Percentiles rank a stretch among this genome's conserved stretches.
phyloP scores from a whole-genome alignment of 345 rosid species.

The Bruguiera gymnorhiza region DNA sequence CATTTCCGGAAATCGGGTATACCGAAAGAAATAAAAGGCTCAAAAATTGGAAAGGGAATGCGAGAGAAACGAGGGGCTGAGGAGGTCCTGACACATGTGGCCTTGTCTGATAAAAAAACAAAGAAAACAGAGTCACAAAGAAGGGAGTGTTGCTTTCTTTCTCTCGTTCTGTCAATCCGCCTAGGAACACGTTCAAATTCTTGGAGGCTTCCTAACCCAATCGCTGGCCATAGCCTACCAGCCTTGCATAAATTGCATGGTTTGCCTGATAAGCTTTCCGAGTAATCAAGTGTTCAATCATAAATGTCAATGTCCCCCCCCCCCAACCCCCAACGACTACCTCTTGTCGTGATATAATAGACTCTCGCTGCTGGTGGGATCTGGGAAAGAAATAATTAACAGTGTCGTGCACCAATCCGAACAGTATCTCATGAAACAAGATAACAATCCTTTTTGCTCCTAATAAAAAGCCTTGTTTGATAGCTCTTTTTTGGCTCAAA shows the following conservation, averaged over 20 bases:
- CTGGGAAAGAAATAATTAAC: neutral
- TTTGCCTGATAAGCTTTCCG: conserved; percentile 34
- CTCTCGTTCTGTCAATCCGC: neutral
- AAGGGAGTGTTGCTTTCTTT: conserved; percentile 25
- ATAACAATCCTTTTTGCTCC: too few species aligned
- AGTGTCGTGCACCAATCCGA: too few species aligned
- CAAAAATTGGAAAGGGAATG: conserved; percentile 11
- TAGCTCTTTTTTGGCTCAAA: too few species aligned
- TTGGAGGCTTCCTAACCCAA: conserved; percentile 14
- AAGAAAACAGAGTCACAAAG: conserved; percentile 3
- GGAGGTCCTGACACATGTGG: conserved; percentile 89
- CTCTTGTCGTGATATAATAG: conserved; percentile 13
- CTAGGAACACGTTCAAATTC: conserved; percentile 9
- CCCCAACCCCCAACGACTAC: neutral
- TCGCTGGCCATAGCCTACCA: conserved; percentile 1
- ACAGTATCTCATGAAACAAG: too few species aligned
- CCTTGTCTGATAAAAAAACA: conserved; percentile 82
- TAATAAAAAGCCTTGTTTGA: too few species aligned
- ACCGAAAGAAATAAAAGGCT: neutral
- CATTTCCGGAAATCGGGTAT: conserved; percentile 36
- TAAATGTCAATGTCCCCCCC: conserved; percentile 18
- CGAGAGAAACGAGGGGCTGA: conserved; percentile 31
- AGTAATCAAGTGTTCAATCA: conserved; percentile 31
- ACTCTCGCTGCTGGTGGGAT: neutral
- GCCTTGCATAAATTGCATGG: neutral